These are phyloP conservation scores for Russula emetica DNA, from an alignment of 768 basidiomycete species.

Conservation along the genomic window DNA sequence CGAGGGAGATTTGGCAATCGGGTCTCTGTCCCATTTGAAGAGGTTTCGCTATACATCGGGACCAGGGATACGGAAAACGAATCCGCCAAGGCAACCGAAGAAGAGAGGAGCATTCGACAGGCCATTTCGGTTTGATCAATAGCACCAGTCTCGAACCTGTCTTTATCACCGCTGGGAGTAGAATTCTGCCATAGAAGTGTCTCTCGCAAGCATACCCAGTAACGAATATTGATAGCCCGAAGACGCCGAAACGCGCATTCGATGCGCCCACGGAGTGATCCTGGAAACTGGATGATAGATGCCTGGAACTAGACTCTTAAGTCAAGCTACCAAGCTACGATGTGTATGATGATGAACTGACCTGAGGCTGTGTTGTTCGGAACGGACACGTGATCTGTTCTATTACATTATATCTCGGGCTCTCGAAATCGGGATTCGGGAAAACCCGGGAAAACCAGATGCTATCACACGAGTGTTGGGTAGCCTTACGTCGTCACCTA, in stretches of 20 bases:
- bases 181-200: background rate
- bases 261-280: background rate
- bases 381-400: background rate
- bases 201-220: background rate
- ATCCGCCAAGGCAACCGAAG: background rate
- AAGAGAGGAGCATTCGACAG: background rate
- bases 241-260: background rate
- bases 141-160: too few species aligned
- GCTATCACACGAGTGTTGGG: too few species aligned
- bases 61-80: background rate
- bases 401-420: background rate
- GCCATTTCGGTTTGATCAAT: background rate
- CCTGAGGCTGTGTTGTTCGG: too few species aligned
- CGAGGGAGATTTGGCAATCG: background rate
- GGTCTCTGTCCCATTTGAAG: too few species aligned
- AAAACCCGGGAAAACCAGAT: too few species aligned
- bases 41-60: too few species aligned
- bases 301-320: background rate
- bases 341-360: too few species aligned
- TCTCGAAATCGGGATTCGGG: too few species aligned
- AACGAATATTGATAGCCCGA: slow-evolving; percentile 9
- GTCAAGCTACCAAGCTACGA: too few species aligned
- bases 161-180: background rate
- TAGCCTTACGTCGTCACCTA: background rate
- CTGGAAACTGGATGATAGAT: background rate